phyloP scores from a whole-genome alignment of 345 rosid genomes.

The Pistacia atlantica region DNA sequence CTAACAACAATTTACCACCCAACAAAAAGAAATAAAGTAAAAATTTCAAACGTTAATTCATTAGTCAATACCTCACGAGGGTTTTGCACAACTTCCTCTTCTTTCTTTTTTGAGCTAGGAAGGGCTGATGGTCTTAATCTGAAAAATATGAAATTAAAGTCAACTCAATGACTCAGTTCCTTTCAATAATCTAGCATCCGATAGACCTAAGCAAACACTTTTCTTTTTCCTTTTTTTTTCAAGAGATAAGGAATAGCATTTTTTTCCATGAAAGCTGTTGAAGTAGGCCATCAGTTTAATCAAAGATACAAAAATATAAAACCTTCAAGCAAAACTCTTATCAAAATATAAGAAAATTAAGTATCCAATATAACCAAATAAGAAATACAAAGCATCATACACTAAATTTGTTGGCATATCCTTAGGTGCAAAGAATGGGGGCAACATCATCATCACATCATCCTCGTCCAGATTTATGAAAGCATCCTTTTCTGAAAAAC shows the following conservation, averaged over 20 bases:
- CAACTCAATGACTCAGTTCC: neutral
- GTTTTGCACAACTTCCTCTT: constrained; percentile 46
- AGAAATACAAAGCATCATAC: constrained; percentile 45
- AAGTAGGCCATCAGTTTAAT: neutral
- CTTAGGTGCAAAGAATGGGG: constrained; percentile 79
- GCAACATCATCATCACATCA: constrained; percentile 79
- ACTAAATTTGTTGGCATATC: constrained; percentile 75
- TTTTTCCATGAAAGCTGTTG: neutral
- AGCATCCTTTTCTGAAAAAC: constrained; percentile 51
- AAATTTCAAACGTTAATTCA: neutral
- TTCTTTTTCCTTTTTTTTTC: neutral
- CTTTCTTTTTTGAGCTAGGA: constrained; percentile 59
- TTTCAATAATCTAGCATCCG: constrained; percentile 17
- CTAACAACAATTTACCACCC: neutral
- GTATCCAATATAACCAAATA: constrained; percentile 10
- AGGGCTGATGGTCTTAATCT: constrained; percentile 67
- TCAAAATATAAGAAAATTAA: neutral
- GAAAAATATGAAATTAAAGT: constrained; percentile 22
- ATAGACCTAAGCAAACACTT: constrained; percentile 7
- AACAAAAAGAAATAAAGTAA: neutral
- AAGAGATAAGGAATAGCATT: neutral
- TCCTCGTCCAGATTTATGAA: constrained; percentile 73
- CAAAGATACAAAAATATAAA: neutral
- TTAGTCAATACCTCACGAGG: constrained; percentile 52
- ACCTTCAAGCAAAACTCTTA: too few relatives aligned